phyloP scores from a whole-genome alignment of 306 rosid genomes.

The Rosa lucieae region DNA sequence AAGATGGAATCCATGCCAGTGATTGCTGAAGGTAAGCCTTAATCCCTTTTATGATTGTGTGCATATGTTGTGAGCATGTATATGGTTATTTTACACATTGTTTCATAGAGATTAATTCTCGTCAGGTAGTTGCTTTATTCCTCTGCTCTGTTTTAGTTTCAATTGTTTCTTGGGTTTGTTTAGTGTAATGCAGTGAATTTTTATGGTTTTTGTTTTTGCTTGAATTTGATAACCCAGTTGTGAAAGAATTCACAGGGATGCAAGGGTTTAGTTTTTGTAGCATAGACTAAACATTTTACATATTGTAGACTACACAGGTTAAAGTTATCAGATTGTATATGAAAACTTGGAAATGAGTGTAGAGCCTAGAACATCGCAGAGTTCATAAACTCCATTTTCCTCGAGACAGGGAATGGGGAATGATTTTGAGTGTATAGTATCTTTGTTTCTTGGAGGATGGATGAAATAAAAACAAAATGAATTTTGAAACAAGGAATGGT shows the following conservation, averaged over 20 bases:
- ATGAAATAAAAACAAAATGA: too few species aligned
- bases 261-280: neutral
- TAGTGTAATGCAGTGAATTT: neutral
- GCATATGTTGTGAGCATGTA: too few species aligned
- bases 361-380: neutral
- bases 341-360: neutral
- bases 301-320: neutral
- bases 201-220: neutral
- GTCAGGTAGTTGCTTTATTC: conserved; percentile 17
- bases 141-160: neutral
- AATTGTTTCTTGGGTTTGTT: neutral
- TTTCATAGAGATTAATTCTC: conserved; percentile 26
- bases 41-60: too few species aligned
- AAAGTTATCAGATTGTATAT: neutral
- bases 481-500: neutral
- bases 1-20: too few species aligned
- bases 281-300: neutral
- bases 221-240: neutral
- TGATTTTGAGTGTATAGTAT: neutral
- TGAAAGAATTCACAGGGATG: neutral
- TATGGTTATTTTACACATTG: too few species aligned
- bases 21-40: too few species aligned
- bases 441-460: neutral
- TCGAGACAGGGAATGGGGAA: neutral
- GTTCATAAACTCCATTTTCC: neutral